Conservation (phyloP, 225 moss, liverwort and hornwort species). For the Physcomitrellopsis africana region DNA sequence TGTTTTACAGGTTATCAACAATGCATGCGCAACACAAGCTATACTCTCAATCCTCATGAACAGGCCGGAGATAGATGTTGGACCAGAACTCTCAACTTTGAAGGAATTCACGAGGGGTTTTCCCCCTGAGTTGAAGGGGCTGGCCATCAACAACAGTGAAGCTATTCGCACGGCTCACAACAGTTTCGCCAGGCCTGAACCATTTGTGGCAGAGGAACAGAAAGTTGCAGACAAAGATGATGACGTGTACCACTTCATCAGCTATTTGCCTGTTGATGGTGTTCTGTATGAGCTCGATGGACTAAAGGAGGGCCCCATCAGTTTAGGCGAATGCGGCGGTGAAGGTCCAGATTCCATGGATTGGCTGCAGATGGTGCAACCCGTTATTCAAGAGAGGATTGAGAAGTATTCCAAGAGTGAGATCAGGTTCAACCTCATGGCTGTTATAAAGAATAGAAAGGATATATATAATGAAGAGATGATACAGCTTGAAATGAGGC, state of each 20-base stretch:
- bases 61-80: slow-evolving; percentile 87
- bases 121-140: slow-evolving; percentile 83
- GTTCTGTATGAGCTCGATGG: slow-evolving; percentile 94
- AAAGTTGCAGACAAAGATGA: slow-evolving; percentile 95
- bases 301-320: slow-evolving; percentile 94
- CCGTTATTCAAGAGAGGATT: slow-evolving; percentile 96
- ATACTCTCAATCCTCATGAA: slow-evolving; percentile 97
- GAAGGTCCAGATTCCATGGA: slow-evolving; percentile 69
- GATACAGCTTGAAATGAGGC: slow-evolving; percentile 65
- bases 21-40: slow-evolving; percentile 98
- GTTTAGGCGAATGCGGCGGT: slow-evolving; percentile 72
- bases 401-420: slow-evolving; percentile 91
- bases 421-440: slow-evolving; percentile 98
- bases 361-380: slow-evolving; percentile 95
- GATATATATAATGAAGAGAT: slow-evolving; percentile 81
- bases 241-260: slow-evolving; percentile 96
- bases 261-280: slow-evolving; percentile 92
- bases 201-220: slow-evolving; percentile 88
- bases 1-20: slow-evolving; percentile 85
- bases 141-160: slow-evolving; percentile 98
- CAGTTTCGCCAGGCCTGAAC: slow-evolving; percentile 95
- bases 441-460: slow-evolving; percentile 87
- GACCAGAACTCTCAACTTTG: slow-evolving; percentile 75
- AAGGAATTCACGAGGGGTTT: slow-evolving; percentile 92
- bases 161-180: slow-evolving; percentile 96